phyloP scores from a whole-genome alignment of 805 yeast genomes.

The Teunomyces atbi region DNA sequence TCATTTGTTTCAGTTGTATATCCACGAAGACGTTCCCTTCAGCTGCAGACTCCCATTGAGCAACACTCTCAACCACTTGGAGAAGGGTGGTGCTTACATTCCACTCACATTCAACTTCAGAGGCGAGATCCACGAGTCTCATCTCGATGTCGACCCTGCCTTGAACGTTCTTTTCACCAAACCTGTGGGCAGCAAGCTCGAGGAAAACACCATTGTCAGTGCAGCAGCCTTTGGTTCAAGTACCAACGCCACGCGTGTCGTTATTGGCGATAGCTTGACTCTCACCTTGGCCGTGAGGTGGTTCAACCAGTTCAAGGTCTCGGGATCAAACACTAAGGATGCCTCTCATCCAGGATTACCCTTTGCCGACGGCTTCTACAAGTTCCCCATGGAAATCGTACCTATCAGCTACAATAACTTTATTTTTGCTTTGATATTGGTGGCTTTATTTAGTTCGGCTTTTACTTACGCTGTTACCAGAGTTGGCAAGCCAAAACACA shows the following conservation, averaged over 20 bases:
- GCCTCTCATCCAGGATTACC: conserved; percentile 25
- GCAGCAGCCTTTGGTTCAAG: conserved; percentile 61
- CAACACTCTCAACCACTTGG: conserved; percentile 41
- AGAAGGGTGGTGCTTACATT: conserved; percentile 44
- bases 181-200: conserved; percentile 27
- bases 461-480: conserved; percentile 14
- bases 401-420: conserved; percentile 22
- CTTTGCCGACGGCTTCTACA: conserved; percentile 39
- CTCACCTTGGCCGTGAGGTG: conserved; percentile 60
- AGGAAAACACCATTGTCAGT: conserved; percentile 46
- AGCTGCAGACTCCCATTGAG: conserved; percentile 62
- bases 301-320: conserved; percentile 34
- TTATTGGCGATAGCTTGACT: conserved; percentile 64
- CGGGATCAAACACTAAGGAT: conserved; percentile 5
- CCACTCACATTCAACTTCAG: conserved; percentile 65
- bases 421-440: conserved; percentile 18
- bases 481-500: not conserved
- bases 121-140: conserved; percentile 66
- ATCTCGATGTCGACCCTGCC: conserved; percentile 61
- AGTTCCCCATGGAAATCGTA: conserved; percentile 30
- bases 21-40: conserved; percentile 76
- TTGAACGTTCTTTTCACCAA: conserved; percentile 51
- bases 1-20: conserved; percentile 70
- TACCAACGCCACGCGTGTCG: conserved; percentile 57
- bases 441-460: conserved; percentile 23